Evolutionary conservation across 495 filamentous ascomycete species (phyloP).

Genomic region (Trichoderma erinaceum): DNA sequence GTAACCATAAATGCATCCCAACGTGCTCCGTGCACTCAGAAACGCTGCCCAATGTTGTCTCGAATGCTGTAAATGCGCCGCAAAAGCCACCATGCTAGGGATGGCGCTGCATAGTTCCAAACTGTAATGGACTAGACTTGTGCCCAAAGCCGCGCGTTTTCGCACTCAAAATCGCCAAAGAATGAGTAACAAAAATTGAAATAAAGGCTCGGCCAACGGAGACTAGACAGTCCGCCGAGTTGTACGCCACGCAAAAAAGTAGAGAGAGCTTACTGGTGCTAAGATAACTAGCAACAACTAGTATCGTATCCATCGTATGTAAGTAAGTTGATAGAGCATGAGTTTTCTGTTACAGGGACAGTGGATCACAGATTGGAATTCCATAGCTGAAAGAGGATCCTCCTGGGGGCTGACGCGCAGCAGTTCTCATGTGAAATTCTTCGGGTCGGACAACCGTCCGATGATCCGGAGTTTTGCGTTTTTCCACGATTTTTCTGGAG

Average conservation of each 20-base stretch:
- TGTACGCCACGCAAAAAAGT: background rate
- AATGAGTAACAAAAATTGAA: background rate
- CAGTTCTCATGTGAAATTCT: background rate
- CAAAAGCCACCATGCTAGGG: background rate
- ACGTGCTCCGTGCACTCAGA: background rate
- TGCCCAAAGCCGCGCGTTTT: background rate
- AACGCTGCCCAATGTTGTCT: background rate
- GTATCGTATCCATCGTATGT: too few species aligned
- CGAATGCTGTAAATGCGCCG: background rate
- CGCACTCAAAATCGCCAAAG: background rate
- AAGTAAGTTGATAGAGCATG: background rate
- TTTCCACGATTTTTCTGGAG: background rate
- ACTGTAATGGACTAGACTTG: background rate
- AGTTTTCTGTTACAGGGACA: background rate
- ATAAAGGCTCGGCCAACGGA: background rate
- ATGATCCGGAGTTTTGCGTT: background rate
- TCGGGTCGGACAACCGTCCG: constrained; percentile 1
- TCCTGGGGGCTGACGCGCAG: background rate
- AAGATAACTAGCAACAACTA: too few species aligned
- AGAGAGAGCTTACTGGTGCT: too few species aligned
- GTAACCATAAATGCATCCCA: background rate
- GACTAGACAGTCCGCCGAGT: background rate
- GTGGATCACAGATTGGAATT: background rate
- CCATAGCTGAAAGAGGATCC: background rate
- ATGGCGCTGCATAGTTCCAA: background rate